These are phyloP conservation scores for Pseudoscleropodium purum DNA, from an alignment of 225 moss, liverwort and hornwort genomes.

Conservation along the genomic window DNA sequence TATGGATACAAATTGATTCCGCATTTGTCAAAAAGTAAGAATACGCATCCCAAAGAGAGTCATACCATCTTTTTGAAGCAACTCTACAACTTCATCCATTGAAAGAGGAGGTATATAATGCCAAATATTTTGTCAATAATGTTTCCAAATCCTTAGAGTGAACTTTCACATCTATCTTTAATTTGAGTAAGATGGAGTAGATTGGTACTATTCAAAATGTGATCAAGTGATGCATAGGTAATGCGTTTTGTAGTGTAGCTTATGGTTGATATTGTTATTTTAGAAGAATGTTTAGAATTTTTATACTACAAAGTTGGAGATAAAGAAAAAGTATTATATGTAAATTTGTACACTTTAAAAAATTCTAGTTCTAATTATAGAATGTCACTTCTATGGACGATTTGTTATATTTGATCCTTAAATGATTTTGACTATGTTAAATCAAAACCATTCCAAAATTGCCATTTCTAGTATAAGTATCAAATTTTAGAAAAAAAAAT, in stretches of 20 bases:
- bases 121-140: neutral
- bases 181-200: neutral
- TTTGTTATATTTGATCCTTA: neutral
- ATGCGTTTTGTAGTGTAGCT: neutral
- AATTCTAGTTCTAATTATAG: too few species aligned
- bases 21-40: too few species aligned
- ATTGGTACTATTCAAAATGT: neutral
- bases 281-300: neutral
- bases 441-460: too few species aligned
- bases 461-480: too few species aligned
- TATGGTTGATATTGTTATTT: neutral
- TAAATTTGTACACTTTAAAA: neutral
- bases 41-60: neutral
- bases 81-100: neutral
- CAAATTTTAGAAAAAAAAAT: too few species aligned
- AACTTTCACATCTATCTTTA: neutral
- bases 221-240: neutral
- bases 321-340: neutral
- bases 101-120: neutral
- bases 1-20: neutral
- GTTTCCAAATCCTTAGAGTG: neutral
- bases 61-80: neutral
- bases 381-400: neutral
- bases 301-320: neutral
- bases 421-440: too few species aligned